Percentiles rank a stretch among this genome's conserved stretches.
Evolutionary conservation across 2,329 filamentous ascomycete species (phyloP).

Genomic region (Neonectria punicea): DNA sequence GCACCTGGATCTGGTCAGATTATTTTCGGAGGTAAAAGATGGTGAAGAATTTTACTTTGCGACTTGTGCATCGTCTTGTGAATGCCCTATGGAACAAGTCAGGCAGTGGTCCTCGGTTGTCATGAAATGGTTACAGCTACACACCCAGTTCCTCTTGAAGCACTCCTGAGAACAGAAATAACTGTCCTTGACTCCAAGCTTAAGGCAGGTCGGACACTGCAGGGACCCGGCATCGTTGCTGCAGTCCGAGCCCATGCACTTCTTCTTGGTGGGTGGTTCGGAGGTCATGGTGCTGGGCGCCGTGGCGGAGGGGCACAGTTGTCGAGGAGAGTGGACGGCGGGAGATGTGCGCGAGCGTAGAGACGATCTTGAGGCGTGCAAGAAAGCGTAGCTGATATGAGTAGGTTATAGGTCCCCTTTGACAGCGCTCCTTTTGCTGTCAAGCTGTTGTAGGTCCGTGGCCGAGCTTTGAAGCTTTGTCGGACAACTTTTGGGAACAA

Average conservation of each 20-base stretch:
- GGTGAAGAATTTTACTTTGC: conserved; percentile 79
- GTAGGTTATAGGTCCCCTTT: background rate
- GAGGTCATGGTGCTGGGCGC: conserved; percentile 54
- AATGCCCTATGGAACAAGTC: conserved; percentile 64
- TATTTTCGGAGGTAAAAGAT: conserved; percentile 79
- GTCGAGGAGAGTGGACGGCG: background rate
- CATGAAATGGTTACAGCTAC: conserved; percentile 40
- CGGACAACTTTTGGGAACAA: conserved; percentile 37
- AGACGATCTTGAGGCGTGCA: background rate
- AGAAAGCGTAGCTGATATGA: background rate
- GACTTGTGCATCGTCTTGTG: conserved; percentile 82
- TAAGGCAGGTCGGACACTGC: conserved; percentile 95
- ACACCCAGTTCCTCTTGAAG: conserved; percentile 98
- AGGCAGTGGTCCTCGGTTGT: conserved; percentile 30
- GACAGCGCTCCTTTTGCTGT: background rate
- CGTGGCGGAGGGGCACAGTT: conserved; percentile 2
- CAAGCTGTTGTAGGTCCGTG: background rate
- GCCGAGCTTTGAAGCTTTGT: conserved; percentile 6
- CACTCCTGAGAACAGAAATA: conserved; percentile 99
- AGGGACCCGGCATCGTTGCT: conserved; percentile 84
- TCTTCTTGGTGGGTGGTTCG: conserved; percentile 67
- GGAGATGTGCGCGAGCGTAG: background rate
- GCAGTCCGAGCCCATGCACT: conserved; percentile 86
- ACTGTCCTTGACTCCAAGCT: conserved; percentile 86
- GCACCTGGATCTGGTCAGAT: conserved; percentile 92